Percentiles rank a stretch among this genome's conserved stretches.
These are phyloP conservation scores for Fomes fomentarius DNA, from an alignment of 1,284 basidiomycete genomes.

Conservation along the genomic window DNA sequence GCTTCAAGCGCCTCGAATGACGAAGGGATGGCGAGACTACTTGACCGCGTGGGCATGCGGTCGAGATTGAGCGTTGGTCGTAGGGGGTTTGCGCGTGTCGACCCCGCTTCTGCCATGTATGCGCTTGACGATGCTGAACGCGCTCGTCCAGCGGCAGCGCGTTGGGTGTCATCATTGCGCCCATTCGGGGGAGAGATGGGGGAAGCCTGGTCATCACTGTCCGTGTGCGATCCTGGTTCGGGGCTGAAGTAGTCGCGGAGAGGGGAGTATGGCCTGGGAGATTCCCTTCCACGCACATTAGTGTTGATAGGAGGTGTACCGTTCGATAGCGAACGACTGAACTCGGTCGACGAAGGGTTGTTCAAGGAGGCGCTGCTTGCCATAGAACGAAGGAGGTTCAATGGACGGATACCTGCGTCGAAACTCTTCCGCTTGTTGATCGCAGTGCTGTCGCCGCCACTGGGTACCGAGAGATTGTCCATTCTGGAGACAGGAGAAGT, in stretches of 20 bases:
- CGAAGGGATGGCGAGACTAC: conserved; percentile 27
- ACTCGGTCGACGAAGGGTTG: conserved; percentile 33
- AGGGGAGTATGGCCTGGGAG: conserved; percentile 36
- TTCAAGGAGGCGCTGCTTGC: conserved; percentile 27
- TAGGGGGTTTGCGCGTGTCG: conserved; percentile 15
- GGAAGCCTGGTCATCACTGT: conserved; percentile 18
- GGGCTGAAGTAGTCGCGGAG: conserved; percentile 36
- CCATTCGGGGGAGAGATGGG: conserved; percentile 20
- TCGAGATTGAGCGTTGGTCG: conserved; percentile 30
- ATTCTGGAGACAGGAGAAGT: conserved; percentile 23
- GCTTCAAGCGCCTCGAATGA: conserved; percentile 26
- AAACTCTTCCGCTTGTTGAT: conserved; percentile 56
- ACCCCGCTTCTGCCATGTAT: conserved; percentile 6
- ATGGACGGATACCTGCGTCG: conserved; percentile 59
- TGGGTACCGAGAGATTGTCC: conserved; percentile 31
- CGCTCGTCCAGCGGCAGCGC: conserved; percentile 19
- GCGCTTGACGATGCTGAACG: conserved; percentile 34
- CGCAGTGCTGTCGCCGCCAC: conserved; percentile 16
- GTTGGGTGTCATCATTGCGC: conserved; percentile 13
- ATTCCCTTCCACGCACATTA: conserved; percentile 27
- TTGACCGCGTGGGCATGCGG: conserved; percentile 29
- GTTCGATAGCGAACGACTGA: conserved; percentile 31
- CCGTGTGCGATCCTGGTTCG: conserved; percentile 13
- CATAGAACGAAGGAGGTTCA: conserved; percentile 43
- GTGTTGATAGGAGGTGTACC: conserved; percentile 10